Percentiles rank a stretch among this genome's conserved stretches.
Conservation (phyloP, 768 basidiomycete genomes). For the Hericium rajendrae region DNA sequence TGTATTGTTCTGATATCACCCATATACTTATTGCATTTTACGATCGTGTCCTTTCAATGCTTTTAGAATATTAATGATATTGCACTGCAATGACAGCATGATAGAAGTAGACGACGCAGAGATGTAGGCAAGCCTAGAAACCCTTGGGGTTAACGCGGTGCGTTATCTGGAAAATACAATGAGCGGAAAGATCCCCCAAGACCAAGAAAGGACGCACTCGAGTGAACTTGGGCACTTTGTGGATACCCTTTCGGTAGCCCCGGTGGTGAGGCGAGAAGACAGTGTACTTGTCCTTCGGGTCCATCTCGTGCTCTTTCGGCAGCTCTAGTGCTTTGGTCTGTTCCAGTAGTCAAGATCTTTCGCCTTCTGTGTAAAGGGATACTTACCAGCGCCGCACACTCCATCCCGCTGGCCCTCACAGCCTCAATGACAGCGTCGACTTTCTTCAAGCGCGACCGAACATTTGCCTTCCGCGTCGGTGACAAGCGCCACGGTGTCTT, state of each 20-base stretch:
- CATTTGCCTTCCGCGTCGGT: slow-evolving; percentile 85
- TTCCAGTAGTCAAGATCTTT: neutral
- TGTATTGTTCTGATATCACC: slow-evolving; percentile 53
- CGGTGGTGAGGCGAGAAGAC: slow-evolving; percentile 59
- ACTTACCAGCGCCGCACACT: slow-evolving; percentile 69
- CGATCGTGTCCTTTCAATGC: neutral
- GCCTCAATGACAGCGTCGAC: slow-evolving; percentile 92
- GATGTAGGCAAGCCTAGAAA: slow-evolving; percentile 39
- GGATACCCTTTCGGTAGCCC: slow-evolving; percentile 89
- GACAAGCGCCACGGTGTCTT: slow-evolving; percentile 94
- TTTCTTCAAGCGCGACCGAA: slow-evolving; percentile 77
- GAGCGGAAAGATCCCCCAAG: neutral
- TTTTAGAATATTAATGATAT: neutral
- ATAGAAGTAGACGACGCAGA: neutral
- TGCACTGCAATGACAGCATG: slow-evolving; percentile 1
- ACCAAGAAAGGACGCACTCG: slow-evolving; percentile 42
- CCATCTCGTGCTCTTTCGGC: slow-evolving; percentile 93
- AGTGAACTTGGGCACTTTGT: slow-evolving; percentile 97
- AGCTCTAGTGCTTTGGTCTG: slow-evolving; percentile 70
- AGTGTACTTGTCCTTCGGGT: slow-evolving; percentile 89
- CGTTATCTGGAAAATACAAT: slow-evolving; percentile 49
- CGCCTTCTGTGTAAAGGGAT: neutral
- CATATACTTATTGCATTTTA: neutral
- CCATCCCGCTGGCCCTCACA: slow-evolving; percentile 71
- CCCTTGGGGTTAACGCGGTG: slow-evolving; percentile 84